phyloP scores from a whole-genome alignment of 352 stramenopile species.

The Phytophthora europaea region DNA sequence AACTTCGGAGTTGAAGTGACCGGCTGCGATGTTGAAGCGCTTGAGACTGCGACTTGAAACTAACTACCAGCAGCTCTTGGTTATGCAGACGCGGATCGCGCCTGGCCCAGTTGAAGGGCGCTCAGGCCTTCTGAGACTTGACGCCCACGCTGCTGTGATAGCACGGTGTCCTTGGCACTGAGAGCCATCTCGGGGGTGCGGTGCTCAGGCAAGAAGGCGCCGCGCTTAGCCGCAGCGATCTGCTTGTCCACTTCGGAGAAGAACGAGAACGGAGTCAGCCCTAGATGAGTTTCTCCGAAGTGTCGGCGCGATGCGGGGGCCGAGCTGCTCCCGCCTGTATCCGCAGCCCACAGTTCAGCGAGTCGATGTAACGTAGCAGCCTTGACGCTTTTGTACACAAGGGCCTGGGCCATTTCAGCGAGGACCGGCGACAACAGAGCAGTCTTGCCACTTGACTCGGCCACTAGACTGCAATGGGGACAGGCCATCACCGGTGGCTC shows the following conservation, averaged over 20 bases:
- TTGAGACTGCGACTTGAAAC: too few relatives aligned
- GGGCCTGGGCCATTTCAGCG: conserved; percentile 42
- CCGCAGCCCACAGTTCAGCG: conserved; percentile 46
- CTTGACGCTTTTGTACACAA: conserved; percentile 66
- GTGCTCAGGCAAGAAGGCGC: conserved; percentile 55
- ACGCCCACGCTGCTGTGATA: conserved; percentile 13
- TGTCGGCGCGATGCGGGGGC: conserved; percentile 11
- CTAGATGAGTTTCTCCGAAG: conserved; percentile 39
- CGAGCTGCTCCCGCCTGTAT: conserved; percentile 11
- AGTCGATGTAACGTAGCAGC: conserved; percentile 67
- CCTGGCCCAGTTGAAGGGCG: conserved; percentile 23
- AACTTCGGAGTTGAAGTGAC: conserved; percentile 13
- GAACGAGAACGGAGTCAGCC: conserved; percentile 71
- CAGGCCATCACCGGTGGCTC: conserved; percentile 48
- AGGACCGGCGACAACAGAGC: conserved; percentile 44
- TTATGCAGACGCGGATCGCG: conserved; percentile 32
- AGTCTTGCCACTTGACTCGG: conserved; percentile 18
- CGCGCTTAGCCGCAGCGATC: conserved; percentile 56
- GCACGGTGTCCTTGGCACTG: conserved; percentile 55
- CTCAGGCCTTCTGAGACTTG: neutral
- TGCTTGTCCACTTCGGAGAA: conserved; percentile 67
- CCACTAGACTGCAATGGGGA: conserved; percentile 61
- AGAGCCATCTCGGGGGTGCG: conserved; percentile 59
- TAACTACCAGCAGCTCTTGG: too few relatives aligned
- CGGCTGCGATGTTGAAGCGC: conserved; percentile 3